Evolutionary conservation across 129 eudicot genomes (phyloP), one percentile per base, ranked within the genome.

Genomic region (Centaurea solstitialis): DNA sequence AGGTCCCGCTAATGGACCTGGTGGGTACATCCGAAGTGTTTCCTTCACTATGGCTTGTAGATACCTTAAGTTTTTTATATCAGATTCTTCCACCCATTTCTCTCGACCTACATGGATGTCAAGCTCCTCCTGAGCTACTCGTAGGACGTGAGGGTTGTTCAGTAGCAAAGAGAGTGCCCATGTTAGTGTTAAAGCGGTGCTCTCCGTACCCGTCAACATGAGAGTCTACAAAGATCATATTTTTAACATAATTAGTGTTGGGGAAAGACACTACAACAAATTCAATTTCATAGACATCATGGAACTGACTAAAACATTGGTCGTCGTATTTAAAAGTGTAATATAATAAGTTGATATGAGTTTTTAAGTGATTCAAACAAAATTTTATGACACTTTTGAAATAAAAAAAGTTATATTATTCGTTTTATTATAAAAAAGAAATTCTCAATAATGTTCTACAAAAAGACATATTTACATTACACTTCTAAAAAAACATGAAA

Each of bases 11-110:
- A 90, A 66, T 3, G 94, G 88, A 21, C 91, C 90, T 3, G 92
- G 91, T 28, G 91, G 94, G 83, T 90, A 90, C 61, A 90, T 38
- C 15, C 94, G 76, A 5, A 90, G 79, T 6, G 90, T 85, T 79
- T 90, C 94, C 57, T 87, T 85, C 8, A 87, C 75, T 45, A 90
- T 69, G 22, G 91, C 80, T 45, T 81, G 87, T 30, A 90, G 41
- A 83, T 87, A 86, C 0, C 17, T 11, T 12, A 87, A 76, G 69
- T 76, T 76, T 43, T 45, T 73, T 9, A 82, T 78, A 67, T 90
- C 94, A 15, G 91, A 75, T 79, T 85, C 91, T 72, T 86, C 85
- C 4, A 81, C 86, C 84, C 72, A 80, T 77, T 77, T 87, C 24
- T 73, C 3, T 35, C 41, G 77, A 18, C 93, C 93, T n/a, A 89